Evolutionary conservation across 371 early-diverging fungal species (phyloP).

Genomic region (Lichtheimia ramosa): DNA sequence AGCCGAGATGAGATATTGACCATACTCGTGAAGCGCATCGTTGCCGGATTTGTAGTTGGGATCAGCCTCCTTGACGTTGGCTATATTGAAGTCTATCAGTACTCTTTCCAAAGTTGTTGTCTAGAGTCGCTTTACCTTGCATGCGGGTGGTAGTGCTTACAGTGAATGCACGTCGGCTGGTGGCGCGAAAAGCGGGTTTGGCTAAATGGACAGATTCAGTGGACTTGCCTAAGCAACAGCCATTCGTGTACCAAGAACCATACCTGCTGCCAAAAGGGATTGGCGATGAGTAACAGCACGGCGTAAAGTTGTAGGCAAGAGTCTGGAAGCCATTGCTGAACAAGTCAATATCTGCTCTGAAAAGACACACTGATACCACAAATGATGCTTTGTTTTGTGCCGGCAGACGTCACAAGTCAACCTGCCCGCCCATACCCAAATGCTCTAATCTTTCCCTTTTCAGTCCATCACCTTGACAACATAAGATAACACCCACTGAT

Average conservation of each 20-base stretch:
- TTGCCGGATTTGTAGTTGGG: constrained; percentile 53
- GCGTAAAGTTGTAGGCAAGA: constrained; percentile 28
- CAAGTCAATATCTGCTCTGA: too few species aligned
- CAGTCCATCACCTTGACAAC: too few species aligned
- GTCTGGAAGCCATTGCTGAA: constrained; percentile 38
- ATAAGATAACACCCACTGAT: too few species aligned
- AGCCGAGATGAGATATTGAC: constrained; percentile 82
- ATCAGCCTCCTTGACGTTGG: constrained; percentile 27
- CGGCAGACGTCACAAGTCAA: too few species aligned
- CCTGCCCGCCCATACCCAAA: too few species aligned
- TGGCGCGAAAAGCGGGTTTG: constrained; percentile 19
- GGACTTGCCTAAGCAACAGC: too few species aligned
- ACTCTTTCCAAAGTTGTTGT: too few species aligned
- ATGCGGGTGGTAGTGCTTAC: constrained; percentile 15
- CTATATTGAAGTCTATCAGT: background rate
- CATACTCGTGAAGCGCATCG: constrained; percentile 77
- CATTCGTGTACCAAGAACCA: too few species aligned
- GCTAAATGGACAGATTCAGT: background rate
- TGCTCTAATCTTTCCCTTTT: too few species aligned
- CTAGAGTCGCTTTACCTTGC: constrained; percentile 24
- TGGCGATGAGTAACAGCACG: constrained; percentile 31
- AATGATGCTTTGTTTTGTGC: too few species aligned
- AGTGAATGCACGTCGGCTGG: constrained; percentile 32
- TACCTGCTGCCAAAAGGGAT: constrained; percentile 28
- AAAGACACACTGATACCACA: too few species aligned